Conservation (phyloP, 345 rosid species). For the Syzygium oleosum region DNA sequence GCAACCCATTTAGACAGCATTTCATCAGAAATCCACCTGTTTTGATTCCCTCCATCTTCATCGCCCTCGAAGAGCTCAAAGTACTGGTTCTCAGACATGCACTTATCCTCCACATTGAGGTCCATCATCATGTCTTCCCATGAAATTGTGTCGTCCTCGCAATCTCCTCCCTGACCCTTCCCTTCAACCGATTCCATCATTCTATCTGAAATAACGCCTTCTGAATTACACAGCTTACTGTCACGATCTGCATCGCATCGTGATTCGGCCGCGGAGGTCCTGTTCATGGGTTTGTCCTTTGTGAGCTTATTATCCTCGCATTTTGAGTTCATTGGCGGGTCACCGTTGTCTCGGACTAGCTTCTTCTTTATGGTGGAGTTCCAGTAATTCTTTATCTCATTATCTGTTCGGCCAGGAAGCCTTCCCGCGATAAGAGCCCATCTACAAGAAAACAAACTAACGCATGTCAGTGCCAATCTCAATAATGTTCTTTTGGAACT, state of each 20-base stretch:
- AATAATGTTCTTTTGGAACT: not conserved
- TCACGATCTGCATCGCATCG: not conserved
- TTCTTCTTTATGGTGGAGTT: conserved; percentile 1
- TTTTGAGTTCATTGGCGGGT: not conserved
- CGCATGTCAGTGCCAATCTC: not conserved
- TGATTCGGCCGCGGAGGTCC: not conserved
- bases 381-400: conserved; percentile 14
- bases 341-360: not conserved
- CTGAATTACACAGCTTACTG: not conserved
- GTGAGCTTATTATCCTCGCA: not conserved
- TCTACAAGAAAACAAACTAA: not conserved
- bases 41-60: not conserved
- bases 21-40: not conserved
- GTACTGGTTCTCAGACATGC: not conserved
- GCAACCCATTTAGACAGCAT: conserved; percentile 1
- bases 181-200: not conserved
- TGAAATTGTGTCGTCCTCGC: not conserved
- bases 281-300: not conserved
- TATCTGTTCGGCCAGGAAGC: conserved; percentile 12
- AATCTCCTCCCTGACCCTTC: not conserved
- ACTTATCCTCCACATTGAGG: not conserved
- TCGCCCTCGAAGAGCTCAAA: not conserved
- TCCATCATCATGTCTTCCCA: not conserved
- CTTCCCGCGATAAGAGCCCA: conserved; percentile 11
- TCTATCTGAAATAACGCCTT: not conserved